Percentiles rank a stretch among this genome's conserved stretches.
phyloP scores from a whole-genome alignment of 1,284 basidiomycete species.

The Puccinia hordei region DNA sequence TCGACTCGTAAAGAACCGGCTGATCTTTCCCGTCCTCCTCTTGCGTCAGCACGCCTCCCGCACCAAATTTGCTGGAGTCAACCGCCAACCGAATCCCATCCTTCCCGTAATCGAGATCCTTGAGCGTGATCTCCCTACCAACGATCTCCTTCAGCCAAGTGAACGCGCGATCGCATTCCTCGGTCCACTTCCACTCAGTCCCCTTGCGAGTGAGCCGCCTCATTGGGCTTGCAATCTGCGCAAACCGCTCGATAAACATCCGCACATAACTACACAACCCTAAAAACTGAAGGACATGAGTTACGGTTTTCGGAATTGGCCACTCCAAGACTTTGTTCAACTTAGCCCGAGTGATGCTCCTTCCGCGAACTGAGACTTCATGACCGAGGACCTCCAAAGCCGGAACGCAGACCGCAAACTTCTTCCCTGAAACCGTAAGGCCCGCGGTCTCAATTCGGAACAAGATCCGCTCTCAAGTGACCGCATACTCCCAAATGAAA shows the following conservation, averaged over 20 bases:
- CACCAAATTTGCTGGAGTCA: slow-evolving; percentile 5
- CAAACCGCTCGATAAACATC: slow-evolving; percentile 32
- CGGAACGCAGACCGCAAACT: too few species aligned
- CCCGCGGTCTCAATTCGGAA: too few species aligned
- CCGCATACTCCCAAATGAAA: too few species aligned
- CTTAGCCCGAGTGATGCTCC: background rate
- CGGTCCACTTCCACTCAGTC: background rate
- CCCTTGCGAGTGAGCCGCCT: background rate
- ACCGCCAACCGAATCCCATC: background rate
- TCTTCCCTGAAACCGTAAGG: too few species aligned
- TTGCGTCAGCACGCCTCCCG: background rate
- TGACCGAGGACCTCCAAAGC: too few species aligned
- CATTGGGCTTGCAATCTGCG: background rate
- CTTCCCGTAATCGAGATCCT: background rate
- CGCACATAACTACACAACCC: slow-evolving; percentile 30
- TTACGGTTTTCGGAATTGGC: background rate
- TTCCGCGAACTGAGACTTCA: too few species aligned
- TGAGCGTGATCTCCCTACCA: background rate
- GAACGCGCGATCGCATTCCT: background rate
- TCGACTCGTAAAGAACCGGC: slow-evolving; percentile 17
- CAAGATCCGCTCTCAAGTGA: too few species aligned
- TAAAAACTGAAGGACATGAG: background rate
- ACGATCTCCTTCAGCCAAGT: background rate
- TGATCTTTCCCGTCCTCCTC: slow-evolving; percentile 18
- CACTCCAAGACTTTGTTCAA: slow-evolving; percentile 4